Conservation (phyloP, 2,329 filamentous ascomycete species). For the Elsinoe batatas region DNA sequence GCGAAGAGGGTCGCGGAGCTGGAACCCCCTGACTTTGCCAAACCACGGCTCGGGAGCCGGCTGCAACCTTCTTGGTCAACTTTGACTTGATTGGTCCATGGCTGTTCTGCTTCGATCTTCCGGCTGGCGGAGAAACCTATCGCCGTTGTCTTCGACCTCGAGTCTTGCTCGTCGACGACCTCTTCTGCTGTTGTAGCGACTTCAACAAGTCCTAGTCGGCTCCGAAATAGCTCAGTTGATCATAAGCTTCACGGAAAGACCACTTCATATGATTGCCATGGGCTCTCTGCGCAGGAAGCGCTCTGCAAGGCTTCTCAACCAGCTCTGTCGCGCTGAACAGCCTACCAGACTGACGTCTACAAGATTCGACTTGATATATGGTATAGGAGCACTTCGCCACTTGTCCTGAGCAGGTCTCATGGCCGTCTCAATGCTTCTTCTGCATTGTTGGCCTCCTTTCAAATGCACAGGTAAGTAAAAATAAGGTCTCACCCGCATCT, state of each 20-base stretch:
- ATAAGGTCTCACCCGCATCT: neutral
- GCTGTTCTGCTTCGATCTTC: neutral
- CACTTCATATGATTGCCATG: too few relatives aligned
- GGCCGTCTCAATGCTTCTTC: neutral
- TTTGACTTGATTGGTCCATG: neutral
- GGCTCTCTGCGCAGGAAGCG: too few relatives aligned
- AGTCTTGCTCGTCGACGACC: neutral
- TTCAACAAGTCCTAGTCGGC: too few relatives aligned
- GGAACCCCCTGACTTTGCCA: slow-evolving; percentile 7
- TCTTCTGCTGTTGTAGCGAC: neutral
- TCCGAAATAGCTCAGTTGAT: too few relatives aligned
- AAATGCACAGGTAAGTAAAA: neutral
- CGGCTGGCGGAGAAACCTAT: slow-evolving; percentile 8
- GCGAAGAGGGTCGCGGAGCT: neutral
- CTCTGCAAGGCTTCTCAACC: too few relatives aligned
- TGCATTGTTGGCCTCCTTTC: neutral
- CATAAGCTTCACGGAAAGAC: too few relatives aligned
- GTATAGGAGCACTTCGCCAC: too few relatives aligned
- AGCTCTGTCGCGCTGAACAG: too few relatives aligned
- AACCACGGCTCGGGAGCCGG: slow-evolving; percentile 11
- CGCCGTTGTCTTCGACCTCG: neutral
- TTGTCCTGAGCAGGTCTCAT: neutral
- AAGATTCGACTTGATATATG: too few relatives aligned
- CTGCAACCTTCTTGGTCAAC: slow-evolving; percentile 1
- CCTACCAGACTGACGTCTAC: too few relatives aligned